phyloP scores from a whole-genome alignment of 805 yeast genomes.

The Ogataea trehaloabstinens region DNA sequence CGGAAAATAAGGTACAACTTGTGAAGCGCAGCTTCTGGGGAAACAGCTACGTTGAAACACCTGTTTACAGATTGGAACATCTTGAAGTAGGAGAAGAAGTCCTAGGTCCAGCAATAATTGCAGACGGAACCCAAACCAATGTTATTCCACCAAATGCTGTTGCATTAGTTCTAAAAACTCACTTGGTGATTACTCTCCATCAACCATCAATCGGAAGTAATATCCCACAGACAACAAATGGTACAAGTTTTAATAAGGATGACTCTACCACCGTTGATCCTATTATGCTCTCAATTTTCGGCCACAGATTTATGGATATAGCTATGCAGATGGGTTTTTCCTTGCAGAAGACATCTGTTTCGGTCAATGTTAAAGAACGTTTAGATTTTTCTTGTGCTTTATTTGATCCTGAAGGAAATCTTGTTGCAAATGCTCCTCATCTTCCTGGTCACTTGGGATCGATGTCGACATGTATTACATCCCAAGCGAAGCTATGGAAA shows the following conservation, averaged over 20 bases:
- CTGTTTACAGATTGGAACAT: conserved; percentile 46
- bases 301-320: conserved; percentile 45
- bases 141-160: conserved; percentile 30
- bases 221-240: conserved; percentile 1
- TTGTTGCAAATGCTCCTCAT: conserved; percentile 44
- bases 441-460: conserved; percentile 47
- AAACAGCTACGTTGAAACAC: conserved; percentile 74
- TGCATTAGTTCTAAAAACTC: conserved; percentile 32
- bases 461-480: conserved; percentile 40
- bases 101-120: conserved; percentile 44
- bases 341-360: conserved; percentile 39
- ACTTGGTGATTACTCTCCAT: conserved; percentile 27
- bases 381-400: conserved; percentile 45
- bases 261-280: conserved; percentile 40
- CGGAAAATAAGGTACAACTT: conserved; percentile 53
- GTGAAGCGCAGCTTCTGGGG: conserved; percentile 58
- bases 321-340: conserved; percentile 46
- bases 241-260: neutral
- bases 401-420: conserved; percentile 40
- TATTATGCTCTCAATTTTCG: conserved; percentile 39
- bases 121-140: conserved; percentile 37
- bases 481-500: conserved; percentile 35
- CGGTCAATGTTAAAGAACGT: conserved; percentile 44
- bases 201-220: conserved; percentile 13
- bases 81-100: conserved; percentile 38